phyloP scores from a whole-genome alignment of 768 basidiomycete genomes.

The Terana coerulea region DNA sequence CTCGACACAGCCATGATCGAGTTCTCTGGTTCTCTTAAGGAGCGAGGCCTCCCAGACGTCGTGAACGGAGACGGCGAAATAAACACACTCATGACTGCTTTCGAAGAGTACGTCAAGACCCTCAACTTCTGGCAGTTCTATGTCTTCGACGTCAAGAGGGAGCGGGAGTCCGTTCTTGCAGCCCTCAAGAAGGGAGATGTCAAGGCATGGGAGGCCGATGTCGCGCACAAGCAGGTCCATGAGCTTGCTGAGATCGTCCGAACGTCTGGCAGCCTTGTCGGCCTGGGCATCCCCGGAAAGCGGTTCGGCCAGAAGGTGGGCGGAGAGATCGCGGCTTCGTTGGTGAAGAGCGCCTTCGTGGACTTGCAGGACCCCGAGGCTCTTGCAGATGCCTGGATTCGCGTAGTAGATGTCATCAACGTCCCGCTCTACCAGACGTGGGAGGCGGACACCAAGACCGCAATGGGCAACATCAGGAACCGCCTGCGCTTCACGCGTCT shows the following conservation, averaged over 20 bases:
- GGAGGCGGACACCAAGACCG: constrained; percentile 75
- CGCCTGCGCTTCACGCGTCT: constrained; percentile 78
- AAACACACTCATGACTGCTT: constrained; percentile 56
- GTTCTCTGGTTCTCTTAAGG: constrained; percentile 64
- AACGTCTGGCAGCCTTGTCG: constrained; percentile 48
- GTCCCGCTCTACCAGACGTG: constrained; percentile 84
- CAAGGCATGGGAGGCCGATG: constrained; percentile 53
- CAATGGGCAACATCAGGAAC: constrained; percentile 70
- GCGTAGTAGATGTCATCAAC: constrained; percentile 83
- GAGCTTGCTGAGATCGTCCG: constrained; percentile 68
- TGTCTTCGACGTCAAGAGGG: constrained; percentile 69
- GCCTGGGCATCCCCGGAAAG: constrained; percentile 55
- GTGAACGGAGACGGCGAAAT: constrained; percentile 69
- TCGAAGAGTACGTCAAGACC: constrained; percentile 55
- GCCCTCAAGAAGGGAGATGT: constrained; percentile 47
- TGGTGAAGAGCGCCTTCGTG: constrained; percentile 66
- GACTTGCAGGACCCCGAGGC: constrained; percentile 42
- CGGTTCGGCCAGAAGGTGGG: constrained; percentile 69
- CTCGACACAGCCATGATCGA: constrained; percentile 83
- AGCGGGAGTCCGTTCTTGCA: constrained; percentile 53
- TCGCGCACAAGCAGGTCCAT: constrained; percentile 54
- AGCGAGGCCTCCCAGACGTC: constrained; percentile 66
- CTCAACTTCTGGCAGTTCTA: constrained; percentile 94
- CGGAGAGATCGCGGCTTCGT: constrained; percentile 61
- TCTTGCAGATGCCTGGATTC: constrained; percentile 69